phyloP scores from a whole-genome alignment of 805 yeast genomes.

The Diddensiella santjacobensis region DNA sequence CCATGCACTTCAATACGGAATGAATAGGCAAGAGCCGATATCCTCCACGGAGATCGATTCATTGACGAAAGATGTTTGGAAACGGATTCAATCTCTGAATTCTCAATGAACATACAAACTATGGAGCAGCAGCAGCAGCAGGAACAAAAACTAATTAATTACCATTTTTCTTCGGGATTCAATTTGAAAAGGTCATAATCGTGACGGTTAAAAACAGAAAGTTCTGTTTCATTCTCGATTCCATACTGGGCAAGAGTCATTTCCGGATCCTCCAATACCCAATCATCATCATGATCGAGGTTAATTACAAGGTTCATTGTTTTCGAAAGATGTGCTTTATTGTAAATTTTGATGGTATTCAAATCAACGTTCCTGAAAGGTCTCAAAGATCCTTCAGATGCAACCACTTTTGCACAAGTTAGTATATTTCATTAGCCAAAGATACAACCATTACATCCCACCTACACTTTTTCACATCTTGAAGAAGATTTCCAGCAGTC shows the following conservation, averaged over 20 bases:
- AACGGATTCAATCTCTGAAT: constrained; percentile 35
- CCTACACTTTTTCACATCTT: constrained; percentile 40
- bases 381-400: constrained; percentile 63
- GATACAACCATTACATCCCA: neutral
- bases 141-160: constrained; percentile 18
- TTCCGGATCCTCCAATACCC: constrained; percentile 50
- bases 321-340: constrained; percentile 93
- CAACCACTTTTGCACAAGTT: constrained; percentile 32
- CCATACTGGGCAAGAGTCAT: constrained; percentile 51
- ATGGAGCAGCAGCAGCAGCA: too few relatives aligned
- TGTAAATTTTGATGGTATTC: constrained; percentile 79
- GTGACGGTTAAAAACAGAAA: constrained; percentile 69
- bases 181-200: constrained; percentile 66
- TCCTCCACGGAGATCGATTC: constrained; percentile 43
- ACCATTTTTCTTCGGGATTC: constrained; percentile 93
- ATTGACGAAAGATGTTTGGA: constrained; percentile 57
- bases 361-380: constrained; percentile 76
- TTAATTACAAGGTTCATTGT: constrained; percentile 90
- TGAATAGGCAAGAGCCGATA: constrained; percentile 40
- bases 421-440: neutral
- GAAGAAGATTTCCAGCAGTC: constrained; percentile 62
- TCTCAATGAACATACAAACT: neutral
- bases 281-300: constrained; percentile 76
- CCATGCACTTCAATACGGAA: constrained; percentile 75
- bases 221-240: constrained; percentile 84